phyloP scores from a whole-genome alignment of 106 monocot species.

The Allium sativum region DNA sequence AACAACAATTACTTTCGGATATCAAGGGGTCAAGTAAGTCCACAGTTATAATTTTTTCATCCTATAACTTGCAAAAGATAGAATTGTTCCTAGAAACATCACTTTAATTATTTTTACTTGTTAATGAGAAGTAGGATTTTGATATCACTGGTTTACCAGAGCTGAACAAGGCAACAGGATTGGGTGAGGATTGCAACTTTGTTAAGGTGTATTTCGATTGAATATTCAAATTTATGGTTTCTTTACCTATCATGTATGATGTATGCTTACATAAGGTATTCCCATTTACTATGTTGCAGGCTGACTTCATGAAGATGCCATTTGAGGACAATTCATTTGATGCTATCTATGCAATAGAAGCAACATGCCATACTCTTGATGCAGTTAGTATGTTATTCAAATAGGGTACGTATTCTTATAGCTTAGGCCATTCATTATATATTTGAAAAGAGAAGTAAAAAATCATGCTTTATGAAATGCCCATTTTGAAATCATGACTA shows the following conservation, averaged over 20 bases:
- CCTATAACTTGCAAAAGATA: background rate
- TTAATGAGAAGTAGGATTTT: background rate
- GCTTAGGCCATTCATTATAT: too few species aligned
- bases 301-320: slow-evolving; percentile 98
- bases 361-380: slow-evolving; percentile 97
- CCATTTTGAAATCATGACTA: too few species aligned
- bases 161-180: slow-evolving; percentile 52
- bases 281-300: slow-evolving; percentile 33
- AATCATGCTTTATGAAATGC: too few species aligned
- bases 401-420: too few species aligned
- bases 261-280: too few species aligned
- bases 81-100: background rate
- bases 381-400: slow-evolving; percentile 27
- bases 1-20: slow-evolving; percentile 99
- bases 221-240: background rate
- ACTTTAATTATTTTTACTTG: background rate
- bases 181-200: slow-evolving; percentile 55
- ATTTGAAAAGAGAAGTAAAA: too few species aligned
- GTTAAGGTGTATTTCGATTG: slow-evolving; percentile 46
- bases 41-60: too few species aligned
- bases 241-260: background rate
- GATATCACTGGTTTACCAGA: slow-evolving; percentile 34
- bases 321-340: slow-evolving; percentile 68
- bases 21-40: slow-evolving; percentile 57
- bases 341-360: slow-evolving; percentile 96